Evolutionary conservation across 805 yeast genomes (phyloP).

Genomic region (Lipomyces yamanashiensis): DNA sequence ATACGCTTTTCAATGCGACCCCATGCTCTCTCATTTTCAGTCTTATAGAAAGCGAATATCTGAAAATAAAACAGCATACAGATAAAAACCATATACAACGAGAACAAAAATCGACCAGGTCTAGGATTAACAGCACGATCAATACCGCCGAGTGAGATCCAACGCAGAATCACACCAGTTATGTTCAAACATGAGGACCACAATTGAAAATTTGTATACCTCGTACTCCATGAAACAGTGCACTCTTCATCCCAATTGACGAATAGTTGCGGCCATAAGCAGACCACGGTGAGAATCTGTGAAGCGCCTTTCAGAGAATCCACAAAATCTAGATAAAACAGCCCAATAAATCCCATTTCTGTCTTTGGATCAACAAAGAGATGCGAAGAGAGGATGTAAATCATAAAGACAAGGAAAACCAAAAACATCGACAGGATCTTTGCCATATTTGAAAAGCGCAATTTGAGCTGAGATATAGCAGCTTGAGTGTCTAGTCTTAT

Average conservation of each 20-base stretch:
- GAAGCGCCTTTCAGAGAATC: slow-evolving; percentile 26
- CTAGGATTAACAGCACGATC: slow-evolving; percentile 7
- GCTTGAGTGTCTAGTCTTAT: not conserved
- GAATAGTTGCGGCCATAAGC: slow-evolving; percentile 26
- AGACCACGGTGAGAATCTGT: slow-evolving; percentile 6
- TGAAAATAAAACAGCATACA: slow-evolving; percentile 1
- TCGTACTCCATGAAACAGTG: slow-evolving; percentile 14
- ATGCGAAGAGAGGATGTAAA: slow-evolving; percentile 8
- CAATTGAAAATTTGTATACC: slow-evolving; percentile 4
- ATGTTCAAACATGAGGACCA: not conserved
- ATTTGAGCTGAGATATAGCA: not conserved
- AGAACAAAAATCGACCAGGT: slow-evolving; percentile 4
- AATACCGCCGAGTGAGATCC: not conserved
- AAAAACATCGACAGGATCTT: not conserved
- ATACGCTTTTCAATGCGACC: slow-evolving; percentile 10
- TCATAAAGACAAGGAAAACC: not conserved
- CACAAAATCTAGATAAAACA: slow-evolving; percentile 27
- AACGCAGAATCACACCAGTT: not conserved
- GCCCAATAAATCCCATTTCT: slow-evolving; percentile 26
- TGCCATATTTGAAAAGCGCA: slow-evolving; percentile 16
- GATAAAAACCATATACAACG: not conserved
- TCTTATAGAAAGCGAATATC: not conserved
- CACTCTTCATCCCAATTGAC: slow-evolving; percentile 23
- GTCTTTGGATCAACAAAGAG: slow-evolving; percentile 16
- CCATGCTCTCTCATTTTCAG: slow-evolving; percentile 16